These are phyloP conservation scores for Hypoxylon cercidicola DNA, from an alignment of 495 filamentous ascomycete genomes.

Conservation along the genomic window DNA sequence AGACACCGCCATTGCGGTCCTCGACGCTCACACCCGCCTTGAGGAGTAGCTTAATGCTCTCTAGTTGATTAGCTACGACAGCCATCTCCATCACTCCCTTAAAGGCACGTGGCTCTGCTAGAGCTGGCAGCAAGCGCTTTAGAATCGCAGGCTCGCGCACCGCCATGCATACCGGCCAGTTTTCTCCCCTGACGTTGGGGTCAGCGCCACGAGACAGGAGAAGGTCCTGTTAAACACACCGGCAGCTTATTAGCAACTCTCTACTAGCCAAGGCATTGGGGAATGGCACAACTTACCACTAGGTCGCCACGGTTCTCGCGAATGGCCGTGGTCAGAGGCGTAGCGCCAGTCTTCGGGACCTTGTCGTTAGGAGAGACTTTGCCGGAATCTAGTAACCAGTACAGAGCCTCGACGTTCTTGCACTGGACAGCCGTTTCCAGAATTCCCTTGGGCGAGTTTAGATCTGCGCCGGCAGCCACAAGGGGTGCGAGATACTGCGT, in stretches of 20 bases:
- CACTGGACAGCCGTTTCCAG: conserved; percentile 63
- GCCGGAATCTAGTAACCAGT: conserved; percentile 59
- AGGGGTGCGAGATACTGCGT: conserved; percentile 60
- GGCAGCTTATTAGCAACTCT: conserved; percentile 7
- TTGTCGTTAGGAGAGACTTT: conserved; percentile 61
- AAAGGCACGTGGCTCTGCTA: conserved; percentile 57
- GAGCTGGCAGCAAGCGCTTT: conserved; percentile 54
- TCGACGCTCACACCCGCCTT: conserved; percentile 61
- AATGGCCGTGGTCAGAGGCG: conserved; percentile 65
- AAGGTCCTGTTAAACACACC: conserved; percentile 43
- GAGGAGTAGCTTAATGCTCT: conserved; percentile 58
- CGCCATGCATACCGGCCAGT: conserved; percentile 67
- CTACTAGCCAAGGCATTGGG: neutral
- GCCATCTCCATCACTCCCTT: conserved; percentile 67
- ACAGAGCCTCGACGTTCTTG: conserved; percentile 59
- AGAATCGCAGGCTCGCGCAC: conserved; percentile 58
- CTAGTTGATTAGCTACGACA: conserved; percentile 59
- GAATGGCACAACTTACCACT: conserved; percentile 38
- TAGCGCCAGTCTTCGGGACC: conserved; percentile 55
- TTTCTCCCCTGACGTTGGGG: conserved; percentile 60
- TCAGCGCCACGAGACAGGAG: conserved; percentile 63
- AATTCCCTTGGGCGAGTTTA: conserved; percentile 62
- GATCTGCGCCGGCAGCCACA: conserved; percentile 61
- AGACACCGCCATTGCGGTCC: conserved; percentile 67
- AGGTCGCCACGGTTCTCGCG: conserved; percentile 57